Conservation (phyloP, 2,329 filamentous ascomycete genomes). For the Calonectria leucothoes region DNA sequence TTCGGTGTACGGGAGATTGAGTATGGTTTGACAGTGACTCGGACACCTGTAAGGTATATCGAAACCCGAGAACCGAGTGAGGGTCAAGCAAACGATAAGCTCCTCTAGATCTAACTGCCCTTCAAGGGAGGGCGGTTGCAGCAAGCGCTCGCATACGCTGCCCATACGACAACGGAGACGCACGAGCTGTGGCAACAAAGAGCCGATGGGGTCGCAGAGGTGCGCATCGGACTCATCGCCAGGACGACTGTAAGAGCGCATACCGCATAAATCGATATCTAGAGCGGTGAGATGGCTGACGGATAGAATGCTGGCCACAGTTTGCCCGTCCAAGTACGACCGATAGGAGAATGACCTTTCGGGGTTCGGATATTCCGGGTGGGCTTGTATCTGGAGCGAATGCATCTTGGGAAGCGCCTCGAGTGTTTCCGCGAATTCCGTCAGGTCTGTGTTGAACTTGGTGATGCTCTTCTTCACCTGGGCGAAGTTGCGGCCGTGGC, state of each 20-base stretch:
- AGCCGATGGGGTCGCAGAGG: neutral
- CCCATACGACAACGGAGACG: neutral
- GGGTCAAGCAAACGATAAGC: neutral
- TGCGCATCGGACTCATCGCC: neutral
- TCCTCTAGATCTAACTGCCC: neutral
- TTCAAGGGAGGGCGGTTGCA: neutral
- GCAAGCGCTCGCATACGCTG: neutral
- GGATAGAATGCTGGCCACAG: neutral
- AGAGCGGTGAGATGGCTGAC: neutral
- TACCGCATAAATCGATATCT: neutral
- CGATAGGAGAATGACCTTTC: neutral
- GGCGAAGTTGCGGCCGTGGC: neutral
- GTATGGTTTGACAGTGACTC: neutral
- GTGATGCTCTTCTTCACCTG: neutral
- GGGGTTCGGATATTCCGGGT: constrained; percentile 3
- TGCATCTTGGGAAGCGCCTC: neutral
- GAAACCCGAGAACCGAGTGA: neutral
- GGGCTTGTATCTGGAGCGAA: neutral
- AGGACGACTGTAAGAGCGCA: neutral
- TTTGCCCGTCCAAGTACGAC: neutral
- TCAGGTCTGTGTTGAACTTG: neutral
- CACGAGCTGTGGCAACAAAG: neutral
- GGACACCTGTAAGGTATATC: neutral
- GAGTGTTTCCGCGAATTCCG: neutral
- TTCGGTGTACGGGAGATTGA: neutral